phyloP scores from a whole-genome alignment of 1,139 yeast species.

The Blastobotrys proliferans region DNA sequence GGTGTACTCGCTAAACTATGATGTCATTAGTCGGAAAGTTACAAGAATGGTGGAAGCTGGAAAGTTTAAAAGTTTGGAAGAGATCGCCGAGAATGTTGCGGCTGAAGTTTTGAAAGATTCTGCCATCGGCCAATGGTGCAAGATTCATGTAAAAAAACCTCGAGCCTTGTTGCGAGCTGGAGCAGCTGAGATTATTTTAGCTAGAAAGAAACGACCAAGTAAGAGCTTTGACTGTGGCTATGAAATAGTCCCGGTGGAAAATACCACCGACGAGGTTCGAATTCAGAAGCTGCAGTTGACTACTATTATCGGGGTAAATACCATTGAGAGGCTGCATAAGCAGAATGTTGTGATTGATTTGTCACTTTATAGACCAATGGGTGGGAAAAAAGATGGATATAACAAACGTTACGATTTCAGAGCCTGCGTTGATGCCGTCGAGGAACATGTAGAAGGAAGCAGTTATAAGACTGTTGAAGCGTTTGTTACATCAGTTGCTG shows the following conservation, averaged over 20 bases:
- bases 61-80: constrained; percentile 49
- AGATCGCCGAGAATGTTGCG: constrained; percentile 54
- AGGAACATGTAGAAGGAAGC: constrained; percentile 62
- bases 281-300: constrained; percentile 55
- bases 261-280: constrained; percentile 41
- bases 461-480: constrained; percentile 93
- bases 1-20: constrained; percentile 79
- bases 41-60: constrained; percentile 47
- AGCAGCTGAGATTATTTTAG: constrained; percentile 41
- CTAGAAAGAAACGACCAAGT: constrained; percentile 34
- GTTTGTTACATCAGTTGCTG: constrained; percentile 69
- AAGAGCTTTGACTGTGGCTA: no score
- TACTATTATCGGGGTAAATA: constrained; percentile 86
- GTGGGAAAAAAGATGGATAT: constrained; percentile 26
- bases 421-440: constrained; percentile 32
- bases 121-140: constrained; percentile 51
- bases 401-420: constrained; percentile 30
- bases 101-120: constrained; percentile 46
- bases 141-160: constrained; percentile 45
- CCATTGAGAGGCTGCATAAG: constrained; percentile 75
- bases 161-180: constrained; percentile 58
- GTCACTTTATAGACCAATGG: constrained; percentile 34
- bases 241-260: constrained; percentile 36
- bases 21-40: constrained; percentile 67
- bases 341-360: constrained; percentile 71